Conservation (phyloP, 1,284 basidiomycete species). For the Austroboletus novae-zelandiae region DNA sequence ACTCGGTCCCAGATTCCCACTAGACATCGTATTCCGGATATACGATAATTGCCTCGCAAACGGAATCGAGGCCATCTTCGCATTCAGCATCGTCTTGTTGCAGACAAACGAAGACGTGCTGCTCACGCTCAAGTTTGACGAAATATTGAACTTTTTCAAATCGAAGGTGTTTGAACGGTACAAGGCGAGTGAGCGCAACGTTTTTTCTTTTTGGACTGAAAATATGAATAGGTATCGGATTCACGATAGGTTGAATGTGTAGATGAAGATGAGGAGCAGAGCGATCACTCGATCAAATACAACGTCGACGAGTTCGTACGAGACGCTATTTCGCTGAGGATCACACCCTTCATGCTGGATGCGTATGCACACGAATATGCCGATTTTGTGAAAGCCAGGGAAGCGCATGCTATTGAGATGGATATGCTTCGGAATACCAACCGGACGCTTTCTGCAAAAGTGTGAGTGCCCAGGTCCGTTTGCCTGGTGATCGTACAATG, state of each 20-base stretch:
- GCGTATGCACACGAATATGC: constrained; percentile 86
- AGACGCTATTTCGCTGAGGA: constrained; percentile 79
- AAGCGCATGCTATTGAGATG: constrained; percentile 78
- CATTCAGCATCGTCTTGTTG: constrained; percentile 88
- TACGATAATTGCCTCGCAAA: constrained; percentile 94
- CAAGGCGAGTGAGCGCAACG: constrained; percentile 43
- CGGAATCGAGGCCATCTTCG: constrained; percentile 95
- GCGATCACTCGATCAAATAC: constrained; percentile 42
- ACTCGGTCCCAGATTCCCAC: constrained; percentile 73
- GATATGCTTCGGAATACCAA: constrained; percentile 80
- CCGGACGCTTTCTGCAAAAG: constrained; percentile 71
- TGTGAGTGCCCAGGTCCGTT: constrained; percentile 50
- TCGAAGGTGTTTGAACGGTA: constrained; percentile 82
- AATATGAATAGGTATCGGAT: neutral
- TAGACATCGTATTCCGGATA: constrained; percentile 93
- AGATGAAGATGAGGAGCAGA: constrained; percentile 24
- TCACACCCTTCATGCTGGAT: constrained; percentile 92
- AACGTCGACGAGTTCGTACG: constrained; percentile 79
- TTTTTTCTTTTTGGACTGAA: neutral
- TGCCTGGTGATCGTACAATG: constrained; percentile 2
- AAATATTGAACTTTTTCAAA: constrained; percentile 82
- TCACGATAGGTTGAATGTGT: constrained; percentile 25
- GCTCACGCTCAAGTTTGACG: constrained; percentile 82
- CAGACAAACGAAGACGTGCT: constrained; percentile 85
- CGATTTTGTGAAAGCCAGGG: constrained; percentile 63